phyloP scores from a whole-genome alignment of 345 rosid species.

The Cardamine chenopodiifolia region DNA sequence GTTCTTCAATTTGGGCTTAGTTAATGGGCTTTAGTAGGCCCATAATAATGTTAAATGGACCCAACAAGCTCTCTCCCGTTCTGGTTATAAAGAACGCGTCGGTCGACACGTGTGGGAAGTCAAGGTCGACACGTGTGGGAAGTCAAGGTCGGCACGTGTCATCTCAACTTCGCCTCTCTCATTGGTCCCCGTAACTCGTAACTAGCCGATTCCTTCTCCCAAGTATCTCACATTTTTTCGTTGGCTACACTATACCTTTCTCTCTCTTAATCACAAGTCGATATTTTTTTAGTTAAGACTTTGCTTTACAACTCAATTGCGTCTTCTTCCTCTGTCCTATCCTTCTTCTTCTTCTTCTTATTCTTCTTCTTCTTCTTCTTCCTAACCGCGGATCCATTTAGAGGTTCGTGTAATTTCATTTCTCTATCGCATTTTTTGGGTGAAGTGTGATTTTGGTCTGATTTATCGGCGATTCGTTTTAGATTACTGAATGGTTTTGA shows the following conservation, averaged over 20 bases:
- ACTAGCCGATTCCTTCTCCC: conserved; percentile 36
- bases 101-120: conserved; percentile 66
- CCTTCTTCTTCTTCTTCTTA: conserved; percentile 37
- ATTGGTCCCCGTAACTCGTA: conserved; percentile 29
- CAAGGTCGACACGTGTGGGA: conserved; percentile 44
- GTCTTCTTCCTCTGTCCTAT: conserved; percentile 44
- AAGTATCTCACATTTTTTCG: conserved; percentile 39
- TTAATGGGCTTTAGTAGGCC: conserved; percentile 17
- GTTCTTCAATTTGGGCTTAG: background rate
- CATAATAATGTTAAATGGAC: background rate
- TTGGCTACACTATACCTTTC: conserved; percentile 25
- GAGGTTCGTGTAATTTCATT: conserved; percentile 30
- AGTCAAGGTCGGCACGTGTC: conserved; percentile 41
- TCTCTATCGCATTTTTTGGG: background rate
- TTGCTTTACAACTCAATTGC: conserved; percentile 53
- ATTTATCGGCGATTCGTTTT: conserved; percentile 13
- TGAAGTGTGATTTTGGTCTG: conserved; percentile 26
- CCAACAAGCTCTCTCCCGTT: background rate
- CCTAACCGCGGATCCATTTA: conserved; percentile 57
- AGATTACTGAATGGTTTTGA: conserved; percentile 21
- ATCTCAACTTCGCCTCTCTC: conserved; percentile 9
- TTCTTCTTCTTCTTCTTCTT: conserved; percentile 39
- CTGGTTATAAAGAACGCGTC: conserved; percentile 50
- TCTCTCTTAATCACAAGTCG: conserved; percentile 40
- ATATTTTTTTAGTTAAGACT: conserved; percentile 29